A percentile compares a stretch with the other conserved stretches of the same genome.
These are phyloP conservation scores for Rubus idaeus DNA, from an alignment of 306 rosid genomes.

Conservation along the genomic window DNA sequence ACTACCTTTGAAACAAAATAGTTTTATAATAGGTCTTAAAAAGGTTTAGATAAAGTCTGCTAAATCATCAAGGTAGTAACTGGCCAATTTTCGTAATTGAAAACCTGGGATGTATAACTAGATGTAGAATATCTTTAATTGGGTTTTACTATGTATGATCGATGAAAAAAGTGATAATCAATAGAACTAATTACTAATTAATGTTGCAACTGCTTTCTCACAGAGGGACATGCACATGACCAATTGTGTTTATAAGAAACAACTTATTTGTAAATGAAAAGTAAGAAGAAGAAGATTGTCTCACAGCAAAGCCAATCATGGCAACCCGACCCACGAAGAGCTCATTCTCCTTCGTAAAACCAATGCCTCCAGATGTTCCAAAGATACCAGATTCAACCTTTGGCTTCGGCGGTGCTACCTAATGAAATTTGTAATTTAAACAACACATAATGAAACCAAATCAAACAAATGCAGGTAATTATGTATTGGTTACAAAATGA, in stretches of 20 bases:
- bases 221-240: background rate
- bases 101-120: too few relatives aligned
- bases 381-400: conserved; percentile 92
- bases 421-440: background rate
- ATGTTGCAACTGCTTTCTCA: background rate
- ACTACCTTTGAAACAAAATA: too few relatives aligned
- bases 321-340: conserved; percentile 98
- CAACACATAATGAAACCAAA: background rate
- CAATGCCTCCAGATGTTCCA: conserved; percentile 98
- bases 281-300: conserved; percentile 10
- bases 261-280: background rate
- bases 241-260: background rate
- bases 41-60: too few relatives aligned
- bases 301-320: conserved; percentile 95
- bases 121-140: too few relatives aligned
- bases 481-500: conserved; percentile 5
- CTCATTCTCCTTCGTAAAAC: conserved; percentile 94
- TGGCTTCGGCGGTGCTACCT: conserved; percentile 63
- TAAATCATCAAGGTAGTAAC: too few relatives aligned
- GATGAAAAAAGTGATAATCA: too few relatives aligned
- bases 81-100: too few relatives aligned
- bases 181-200: too few relatives aligned
- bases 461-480: conserved; percentile 1
- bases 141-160: too few relatives aligned
- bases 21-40: too few relatives aligned